phyloP scores from a whole-genome alignment of 441 rosid genomes.

The Corymbia citriodora region DNA sequence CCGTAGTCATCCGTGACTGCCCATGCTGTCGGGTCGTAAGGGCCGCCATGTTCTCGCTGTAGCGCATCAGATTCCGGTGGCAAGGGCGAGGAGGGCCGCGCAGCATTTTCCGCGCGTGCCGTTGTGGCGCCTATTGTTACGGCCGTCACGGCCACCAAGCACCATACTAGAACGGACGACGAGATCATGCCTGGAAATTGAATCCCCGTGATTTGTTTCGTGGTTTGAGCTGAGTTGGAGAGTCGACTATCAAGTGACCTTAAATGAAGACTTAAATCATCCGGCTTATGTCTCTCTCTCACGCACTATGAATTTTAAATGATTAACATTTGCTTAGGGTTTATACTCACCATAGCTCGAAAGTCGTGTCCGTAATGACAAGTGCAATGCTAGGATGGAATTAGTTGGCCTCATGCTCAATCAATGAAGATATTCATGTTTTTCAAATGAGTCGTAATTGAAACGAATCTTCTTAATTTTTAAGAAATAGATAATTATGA shows the following conservation, averaged over 20 bases:
- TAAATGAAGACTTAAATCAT: neutral
- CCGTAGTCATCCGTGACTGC: neutral
- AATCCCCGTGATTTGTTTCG: neutral
- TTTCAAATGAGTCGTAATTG: neutral
- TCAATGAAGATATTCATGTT: neutral
- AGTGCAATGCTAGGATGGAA: fast-evolving
- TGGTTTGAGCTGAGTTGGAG: neutral
- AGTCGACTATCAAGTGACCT: fast-evolving
- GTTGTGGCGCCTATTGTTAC: neutral
- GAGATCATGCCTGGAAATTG: neutral
- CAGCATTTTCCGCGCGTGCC: neutral
- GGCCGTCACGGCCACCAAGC: neutral
- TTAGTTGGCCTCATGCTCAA: neutral
- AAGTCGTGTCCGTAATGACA: neutral
- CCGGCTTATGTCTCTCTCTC: neutral
- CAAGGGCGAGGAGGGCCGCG: neutral
- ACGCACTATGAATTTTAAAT: neutral
- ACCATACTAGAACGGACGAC: neutral
- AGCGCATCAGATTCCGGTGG: neutral
- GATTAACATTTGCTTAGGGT: neutral
- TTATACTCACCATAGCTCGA: fast-evolving
- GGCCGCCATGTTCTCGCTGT: neutral
- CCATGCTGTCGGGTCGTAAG: neutral
- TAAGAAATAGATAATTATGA: neutral
- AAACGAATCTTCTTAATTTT: neutral